Conservation (phyloP, 371 early-diverging fungal genomes). For the Globomyces sp. region DNA sequence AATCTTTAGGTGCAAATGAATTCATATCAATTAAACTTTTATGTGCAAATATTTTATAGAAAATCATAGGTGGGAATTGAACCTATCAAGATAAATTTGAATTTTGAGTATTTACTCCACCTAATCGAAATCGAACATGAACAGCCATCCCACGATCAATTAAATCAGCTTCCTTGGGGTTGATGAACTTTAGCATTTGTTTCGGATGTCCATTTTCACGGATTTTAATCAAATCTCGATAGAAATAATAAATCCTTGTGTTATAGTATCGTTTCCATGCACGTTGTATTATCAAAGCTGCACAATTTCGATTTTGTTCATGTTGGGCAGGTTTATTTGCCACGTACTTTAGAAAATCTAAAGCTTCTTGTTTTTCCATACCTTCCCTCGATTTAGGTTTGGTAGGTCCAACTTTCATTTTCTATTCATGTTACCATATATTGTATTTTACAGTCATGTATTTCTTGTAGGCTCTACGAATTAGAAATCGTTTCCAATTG, state of each 20-base stretch:
- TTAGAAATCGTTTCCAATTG: conserved; percentile 36
- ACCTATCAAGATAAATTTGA: conserved; percentile 20
- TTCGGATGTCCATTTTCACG: conserved; percentile 43
- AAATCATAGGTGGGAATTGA: conserved; percentile 50
- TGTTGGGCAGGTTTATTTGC: conserved; percentile 27
- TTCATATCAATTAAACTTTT: conserved; percentile 47
- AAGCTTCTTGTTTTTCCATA: not conserved
- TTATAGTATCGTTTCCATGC: conserved; percentile 41
- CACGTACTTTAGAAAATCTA: conserved; percentile 11
- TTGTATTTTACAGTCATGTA: not conserved
- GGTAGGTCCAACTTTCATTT: not conserved
- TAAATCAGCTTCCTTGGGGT: conserved; percentile 49
- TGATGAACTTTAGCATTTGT: conserved; percentile 46
- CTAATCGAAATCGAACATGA: conserved; percentile 53
- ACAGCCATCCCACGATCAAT: conserved; percentile 43
- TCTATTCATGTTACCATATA: not conserved
- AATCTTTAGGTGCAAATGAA: conserved; percentile 52
- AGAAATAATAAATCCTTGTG: conserved; percentile 38
- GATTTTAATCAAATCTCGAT: conserved; percentile 46
- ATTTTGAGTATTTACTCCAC: conserved; percentile 35
- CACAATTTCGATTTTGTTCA: conserved; percentile 31
- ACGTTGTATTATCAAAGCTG: conserved; percentile 41
- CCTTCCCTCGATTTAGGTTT: not conserved
- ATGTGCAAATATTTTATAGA: conserved; percentile 55
- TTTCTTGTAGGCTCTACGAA: conserved; percentile 29